phyloP scores from a whole-genome alignment of 441 rosid species.

The Euphorbia neoarborescens region DNA sequence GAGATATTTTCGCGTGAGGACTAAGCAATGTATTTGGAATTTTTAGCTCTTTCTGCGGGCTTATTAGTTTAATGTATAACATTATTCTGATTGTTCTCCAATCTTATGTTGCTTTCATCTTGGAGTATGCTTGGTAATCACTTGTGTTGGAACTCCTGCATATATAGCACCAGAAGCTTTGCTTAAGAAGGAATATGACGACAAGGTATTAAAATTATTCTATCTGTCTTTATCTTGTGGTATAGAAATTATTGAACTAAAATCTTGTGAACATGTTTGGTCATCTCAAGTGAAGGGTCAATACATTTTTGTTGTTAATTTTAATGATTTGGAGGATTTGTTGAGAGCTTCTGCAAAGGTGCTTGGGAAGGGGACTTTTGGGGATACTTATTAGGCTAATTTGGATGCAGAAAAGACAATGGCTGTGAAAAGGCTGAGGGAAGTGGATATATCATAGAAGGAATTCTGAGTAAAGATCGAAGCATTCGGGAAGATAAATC shows the following conservation, averaged over 20 bases:
- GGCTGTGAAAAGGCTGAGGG: constrained; percentile 93
- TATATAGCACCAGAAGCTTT: constrained; percentile 97
- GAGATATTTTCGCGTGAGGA: too few relatives aligned
- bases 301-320: not conserved
- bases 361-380: constrained; percentile 87
- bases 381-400: constrained; percentile 87
- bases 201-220: constrained; percentile 53
- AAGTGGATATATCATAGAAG: constrained; percentile 56
- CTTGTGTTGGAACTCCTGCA: constrained; percentile 97
- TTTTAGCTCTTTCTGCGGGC: too few relatives aligned
- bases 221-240: constrained; percentile 7
- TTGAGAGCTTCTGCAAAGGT: constrained; percentile 96
- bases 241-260: not conserved
- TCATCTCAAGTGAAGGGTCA: not conserved
- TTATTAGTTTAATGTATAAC: too few relatives aligned
- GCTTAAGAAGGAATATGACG: constrained; percentile 92
- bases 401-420: constrained; percentile 53
- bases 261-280: not conserved
- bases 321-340: constrained; percentile 85
- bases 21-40: too few relatives aligned
- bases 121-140: too few relatives aligned
- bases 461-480: constrained; percentile 81
- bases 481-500: constrained; percentile 70
- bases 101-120: too few relatives aligned
- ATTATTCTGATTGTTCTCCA: too few relatives aligned